Evolutionary conservation across 108 stramenopile species (phyloP).

Genomic region (Skeletonema tropicum): DNA sequence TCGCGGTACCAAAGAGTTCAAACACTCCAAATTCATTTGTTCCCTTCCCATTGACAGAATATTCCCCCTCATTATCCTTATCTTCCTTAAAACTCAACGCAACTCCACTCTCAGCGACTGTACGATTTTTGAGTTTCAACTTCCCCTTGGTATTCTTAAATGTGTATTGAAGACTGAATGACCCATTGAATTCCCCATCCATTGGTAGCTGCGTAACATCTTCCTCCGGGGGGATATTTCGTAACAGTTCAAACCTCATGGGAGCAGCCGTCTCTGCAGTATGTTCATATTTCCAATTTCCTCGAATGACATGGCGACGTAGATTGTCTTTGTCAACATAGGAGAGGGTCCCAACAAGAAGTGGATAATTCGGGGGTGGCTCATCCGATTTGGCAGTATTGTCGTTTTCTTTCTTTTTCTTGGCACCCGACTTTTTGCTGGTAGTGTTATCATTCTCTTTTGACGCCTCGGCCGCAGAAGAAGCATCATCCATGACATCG

Average conservation of each 20-base stretch:
- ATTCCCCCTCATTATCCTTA: conserved; percentile 44
- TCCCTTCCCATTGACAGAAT: conserved; percentile 70
- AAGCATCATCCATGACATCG: conserved; percentile 11
- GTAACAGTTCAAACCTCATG: conserved; percentile 82
- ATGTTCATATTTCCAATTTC: conserved; percentile 88
- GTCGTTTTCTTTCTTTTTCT: neutral
- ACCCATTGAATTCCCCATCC: conserved; percentile 86
- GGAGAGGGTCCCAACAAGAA: conserved; percentile 67
- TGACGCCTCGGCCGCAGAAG: neutral
- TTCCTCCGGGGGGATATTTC: conserved; percentile 66
- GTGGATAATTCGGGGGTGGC: neutral
- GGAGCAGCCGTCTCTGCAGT: conserved; percentile 57
- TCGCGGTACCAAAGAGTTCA: conserved; percentile 73
- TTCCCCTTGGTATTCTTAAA: conserved; percentile 78
- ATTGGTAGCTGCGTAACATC: conserved; percentile 66
- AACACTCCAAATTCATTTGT: conserved; percentile 83
- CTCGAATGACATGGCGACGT: conserved; percentile 83
- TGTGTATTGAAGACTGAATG: conserved; percentile 71
- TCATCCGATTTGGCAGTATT: conserved; percentile 2
- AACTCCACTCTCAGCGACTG: conserved; percentile 76
- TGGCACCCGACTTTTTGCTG: neutral
- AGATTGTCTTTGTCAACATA: conserved; percentile 60
- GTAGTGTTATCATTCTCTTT: neutral
- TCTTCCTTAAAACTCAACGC: conserved; percentile 68
- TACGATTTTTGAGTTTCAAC: conserved; percentile 68